Evolutionary conservation across 2,329 filamentous ascomycete genomes (phyloP).

Genomic region (Lecanoromycetidae sp.): DNA sequence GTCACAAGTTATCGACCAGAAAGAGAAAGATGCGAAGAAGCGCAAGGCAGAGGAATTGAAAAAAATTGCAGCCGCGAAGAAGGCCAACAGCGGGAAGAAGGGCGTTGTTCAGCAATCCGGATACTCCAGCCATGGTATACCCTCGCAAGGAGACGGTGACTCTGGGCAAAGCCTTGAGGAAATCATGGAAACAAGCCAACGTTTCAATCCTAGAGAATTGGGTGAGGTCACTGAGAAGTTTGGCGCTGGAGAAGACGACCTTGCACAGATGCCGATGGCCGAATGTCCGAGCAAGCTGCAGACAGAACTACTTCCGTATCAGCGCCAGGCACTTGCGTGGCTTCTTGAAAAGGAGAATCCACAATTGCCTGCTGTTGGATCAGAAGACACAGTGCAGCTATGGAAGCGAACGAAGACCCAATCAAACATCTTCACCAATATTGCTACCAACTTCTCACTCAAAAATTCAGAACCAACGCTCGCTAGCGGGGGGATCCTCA

Average conservation of each 20-base stretch:
- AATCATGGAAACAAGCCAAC: constrained; percentile 53
- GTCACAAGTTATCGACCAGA: constrained; percentile 36
- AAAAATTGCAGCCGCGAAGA: no score
- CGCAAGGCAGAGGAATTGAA: constrained; percentile 43
- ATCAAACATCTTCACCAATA: constrained; percentile 46
- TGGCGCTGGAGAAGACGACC: constrained; percentile 55
- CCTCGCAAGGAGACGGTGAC: constrained; percentile 19
- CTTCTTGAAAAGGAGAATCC: constrained; percentile 66
- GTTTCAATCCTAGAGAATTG: constrained; percentile 54
- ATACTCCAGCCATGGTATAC: constrained; percentile 23
- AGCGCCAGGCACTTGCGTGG: constrained; percentile 69
- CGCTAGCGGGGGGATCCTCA: constrained; percentile 70
- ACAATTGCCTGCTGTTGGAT: constrained; percentile 45
- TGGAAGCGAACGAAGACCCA: constrained; percentile 47
- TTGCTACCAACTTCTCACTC: constrained; percentile 57
- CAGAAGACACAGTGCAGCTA: constrained; percentile 57
- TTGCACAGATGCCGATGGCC: constrained; percentile 61
- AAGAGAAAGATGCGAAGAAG: constrained; percentile 44
- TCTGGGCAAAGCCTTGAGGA: constrained; percentile 44
- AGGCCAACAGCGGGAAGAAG: no score
- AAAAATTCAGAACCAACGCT: constrained; percentile 47
- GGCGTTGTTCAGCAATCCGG: no score
- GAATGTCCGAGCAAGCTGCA: constrained; percentile 53
- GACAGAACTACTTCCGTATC: constrained; percentile 65
- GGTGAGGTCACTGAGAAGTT: constrained; percentile 56